Evolutionary conservation across 768 basidiomycete species (phyloP), one percentile per base, ranked within the genome.

Genomic region (Phlebiopsis flavidoalba): DNA sequence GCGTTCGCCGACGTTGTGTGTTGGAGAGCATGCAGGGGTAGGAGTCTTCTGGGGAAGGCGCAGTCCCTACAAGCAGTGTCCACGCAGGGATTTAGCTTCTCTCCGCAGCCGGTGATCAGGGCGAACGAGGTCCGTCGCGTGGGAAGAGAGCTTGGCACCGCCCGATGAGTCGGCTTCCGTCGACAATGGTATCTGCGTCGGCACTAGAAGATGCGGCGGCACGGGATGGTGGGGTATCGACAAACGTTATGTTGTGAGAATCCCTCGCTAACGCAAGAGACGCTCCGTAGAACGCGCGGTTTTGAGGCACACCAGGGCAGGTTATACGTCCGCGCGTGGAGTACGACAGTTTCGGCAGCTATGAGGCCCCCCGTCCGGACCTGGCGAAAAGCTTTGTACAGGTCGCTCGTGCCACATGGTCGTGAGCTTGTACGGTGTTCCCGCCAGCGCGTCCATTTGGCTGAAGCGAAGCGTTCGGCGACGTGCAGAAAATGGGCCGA

Each of bases 241-340:
- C 53, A 6, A n/a, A 55, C 48, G 11, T 53, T 56, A 2, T 40
- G 24, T 55, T 74, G 72, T 8, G 69, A 73, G 57, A 74, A 72
- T 14, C 60, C 67, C 8, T 66, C 53, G 12, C 62, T 63, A 33
- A n/a, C 76, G 68, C 5, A 76, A 65, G 37, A 80, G 68, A n/a
- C n/a, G n/a, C 60, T 79, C n/a, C 76, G 61, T 79, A 79, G 57
- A 73, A 77, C 1, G 77, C 77, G 48, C 70, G 66, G n/a, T n/a
- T 53, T 75, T 74, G 8, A 74, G 65, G n/a, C n/a, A n/a, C 22
- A 78, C 69, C 1, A 47, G 2, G 70, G 65, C 7, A 77, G 43
- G 21, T 69, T 63, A 58, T 63, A 74, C 2, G 62, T 19, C 11
- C 69, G 70, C 15, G 73, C 75, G n/a, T n/a, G n/a, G 15, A 79